Conservation (phyloP, 345 rosid genomes). For the Eucalyptus erythrocorys region DNA sequence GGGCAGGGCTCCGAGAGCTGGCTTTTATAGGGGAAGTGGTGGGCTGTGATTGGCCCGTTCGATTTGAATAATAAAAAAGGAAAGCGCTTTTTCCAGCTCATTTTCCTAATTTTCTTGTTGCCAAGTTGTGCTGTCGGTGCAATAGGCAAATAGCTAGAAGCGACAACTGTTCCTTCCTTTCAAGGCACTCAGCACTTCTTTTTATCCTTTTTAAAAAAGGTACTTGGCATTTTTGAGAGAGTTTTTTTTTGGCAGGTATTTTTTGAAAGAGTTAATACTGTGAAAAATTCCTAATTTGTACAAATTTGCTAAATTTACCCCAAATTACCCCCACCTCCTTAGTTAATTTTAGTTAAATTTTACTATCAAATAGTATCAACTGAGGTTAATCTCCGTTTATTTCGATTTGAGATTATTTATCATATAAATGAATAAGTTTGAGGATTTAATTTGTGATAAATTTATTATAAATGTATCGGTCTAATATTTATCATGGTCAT, state of each 20-base stretch:
- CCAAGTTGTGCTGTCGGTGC: background rate
- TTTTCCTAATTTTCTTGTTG: background rate
- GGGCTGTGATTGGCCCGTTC: background rate
- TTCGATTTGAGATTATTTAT: rapidly evolving
- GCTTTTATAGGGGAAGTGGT: background rate
- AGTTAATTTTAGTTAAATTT: no score
- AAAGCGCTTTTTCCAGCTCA: background rate
- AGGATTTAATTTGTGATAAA: no score
- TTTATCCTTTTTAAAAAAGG: background rate
- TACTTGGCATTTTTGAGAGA: background rate
- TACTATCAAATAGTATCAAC: no score
- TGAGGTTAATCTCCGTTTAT: rapidly evolving
- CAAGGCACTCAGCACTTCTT: background rate
- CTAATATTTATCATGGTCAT: rapidly evolving
- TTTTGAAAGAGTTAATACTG: no score
- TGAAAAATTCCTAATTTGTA: no score
- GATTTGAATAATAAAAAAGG: background rate
- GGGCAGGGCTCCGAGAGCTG: background rate
- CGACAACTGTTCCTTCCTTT: background rate
- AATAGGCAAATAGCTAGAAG: background rate
- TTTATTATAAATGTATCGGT: rapidly evolving
- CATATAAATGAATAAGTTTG: rapidly evolving
- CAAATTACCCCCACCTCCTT: no score
- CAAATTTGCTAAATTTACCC: no score
- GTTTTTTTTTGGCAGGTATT: no score